These are phyloP conservation scores for Tranzscheliella williamsii DNA, from an alignment of 1,284 basidiomycete genomes.

Conservation along the genomic window DNA sequence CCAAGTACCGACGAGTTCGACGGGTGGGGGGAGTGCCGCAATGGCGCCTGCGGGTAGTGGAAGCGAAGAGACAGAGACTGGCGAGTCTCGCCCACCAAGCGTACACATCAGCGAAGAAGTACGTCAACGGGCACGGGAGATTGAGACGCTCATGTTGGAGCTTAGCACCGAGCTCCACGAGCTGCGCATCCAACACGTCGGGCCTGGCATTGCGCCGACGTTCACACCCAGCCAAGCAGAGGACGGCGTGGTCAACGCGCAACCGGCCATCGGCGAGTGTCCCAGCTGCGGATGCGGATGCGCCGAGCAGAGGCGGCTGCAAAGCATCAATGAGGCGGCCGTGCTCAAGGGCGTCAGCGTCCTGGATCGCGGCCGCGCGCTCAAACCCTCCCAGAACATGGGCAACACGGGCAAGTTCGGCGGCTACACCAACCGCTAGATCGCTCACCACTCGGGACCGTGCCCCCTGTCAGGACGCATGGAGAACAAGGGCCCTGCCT, in stretches of 20 bases:
- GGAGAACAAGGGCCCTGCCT: too few relatives aligned
- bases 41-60: too few relatives aligned
- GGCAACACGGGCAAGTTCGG: slow-evolving; percentile 43
- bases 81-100: too few relatives aligned
- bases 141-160: slow-evolving; percentile 37
- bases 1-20: slow-evolving; percentile 10
- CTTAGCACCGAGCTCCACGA: slow-evolving; percentile 34
- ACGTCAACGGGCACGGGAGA: slow-evolving; percentile 25
- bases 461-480: too few relatives aligned
- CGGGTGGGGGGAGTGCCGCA: too few relatives aligned
- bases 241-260: slow-evolving; percentile 4
- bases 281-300: slow-evolving; percentile 42
- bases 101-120: slow-evolving; percentile 30
- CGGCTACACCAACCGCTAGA: slow-evolving; percentile 34
- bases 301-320: slow-evolving; percentile 39
- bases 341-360: slow-evolving; percentile 46
- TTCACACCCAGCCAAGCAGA: slow-evolving; percentile 3
- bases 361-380: slow-evolving; percentile 39
- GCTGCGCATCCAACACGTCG: slow-evolving; percentile 28
- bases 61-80: too few relatives aligned
- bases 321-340: slow-evolving; percentile 47
- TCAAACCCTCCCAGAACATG: slow-evolving; percentile 33
- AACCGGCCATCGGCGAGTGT: slow-evolving; percentile 6
- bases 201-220: slow-evolving; percentile 16
- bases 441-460: too few relatives aligned